Evolutionary conservation across 2,329 filamentous ascomycete species (phyloP).

Genomic region (Remersonia thermophila): DNA sequence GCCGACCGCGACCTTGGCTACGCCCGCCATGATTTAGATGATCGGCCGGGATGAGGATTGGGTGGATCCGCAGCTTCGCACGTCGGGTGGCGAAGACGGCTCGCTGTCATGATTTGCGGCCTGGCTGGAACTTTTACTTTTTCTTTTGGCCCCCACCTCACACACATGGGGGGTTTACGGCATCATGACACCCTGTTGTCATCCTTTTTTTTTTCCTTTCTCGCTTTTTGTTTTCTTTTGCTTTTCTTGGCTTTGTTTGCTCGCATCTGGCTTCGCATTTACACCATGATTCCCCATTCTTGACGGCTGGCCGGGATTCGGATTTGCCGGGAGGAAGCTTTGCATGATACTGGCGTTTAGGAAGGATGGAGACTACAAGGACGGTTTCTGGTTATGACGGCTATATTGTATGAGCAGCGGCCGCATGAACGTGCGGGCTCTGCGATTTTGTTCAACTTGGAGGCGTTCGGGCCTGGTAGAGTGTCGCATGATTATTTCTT

Average conservation of each 20-base stretch:
- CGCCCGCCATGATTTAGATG: conserved; percentile 12
- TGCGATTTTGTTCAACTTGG: too few relatives aligned
- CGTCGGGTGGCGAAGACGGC: background rate
- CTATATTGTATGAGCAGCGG: too few relatives aligned
- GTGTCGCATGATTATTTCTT: too few relatives aligned
- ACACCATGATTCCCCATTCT: conserved; percentile 6
- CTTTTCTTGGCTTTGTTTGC: background rate
- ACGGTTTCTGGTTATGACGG: too few relatives aligned
- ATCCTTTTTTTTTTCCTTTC: background rate
- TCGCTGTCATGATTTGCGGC: too few relatives aligned
- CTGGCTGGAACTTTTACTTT: too few relatives aligned
- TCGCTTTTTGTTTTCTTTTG: conserved; percentile 2
- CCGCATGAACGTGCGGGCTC: too few relatives aligned
- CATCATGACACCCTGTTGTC: too few relatives aligned
- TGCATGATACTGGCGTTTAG: background rate
- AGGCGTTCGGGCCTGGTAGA: too few relatives aligned
- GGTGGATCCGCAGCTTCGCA: background rate
- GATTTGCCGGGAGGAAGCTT: background rate
- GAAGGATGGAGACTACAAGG: too few relatives aligned
- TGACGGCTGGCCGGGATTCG: conserved; percentile 2
- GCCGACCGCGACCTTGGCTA: conserved; percentile 6
- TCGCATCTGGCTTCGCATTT: background rate
- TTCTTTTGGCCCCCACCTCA: too few relatives aligned
- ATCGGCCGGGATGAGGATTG: background rate
- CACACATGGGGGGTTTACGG: too few relatives aligned